These are phyloP conservation scores for Ogataea trehaloabstinens DNA, from an alignment of 805 yeast species.

Conservation along the genomic window DNA sequence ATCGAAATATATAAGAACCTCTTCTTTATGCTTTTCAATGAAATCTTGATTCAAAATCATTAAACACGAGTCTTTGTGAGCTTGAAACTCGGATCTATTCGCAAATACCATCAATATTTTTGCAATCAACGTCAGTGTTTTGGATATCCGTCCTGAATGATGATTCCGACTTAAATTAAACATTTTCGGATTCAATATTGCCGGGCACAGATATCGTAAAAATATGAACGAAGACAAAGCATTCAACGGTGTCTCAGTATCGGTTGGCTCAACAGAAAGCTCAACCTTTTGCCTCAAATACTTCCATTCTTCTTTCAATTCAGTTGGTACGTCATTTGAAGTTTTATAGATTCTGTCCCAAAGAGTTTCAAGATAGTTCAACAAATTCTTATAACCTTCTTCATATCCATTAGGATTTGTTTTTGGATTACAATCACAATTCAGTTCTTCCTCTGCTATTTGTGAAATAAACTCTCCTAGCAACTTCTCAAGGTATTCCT, in stretches of 20 bases:
- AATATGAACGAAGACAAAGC: conserved; percentile 83
- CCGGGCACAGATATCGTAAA: conserved; percentile 85
- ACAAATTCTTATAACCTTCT: conserved; percentile 39
- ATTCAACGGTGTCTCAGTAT: conserved; percentile 52
- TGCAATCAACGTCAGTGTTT: conserved; percentile 79
- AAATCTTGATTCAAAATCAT: conserved; percentile 63
- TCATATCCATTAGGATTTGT: conserved; percentile 33
- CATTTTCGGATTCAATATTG: conserved; percentile 83
- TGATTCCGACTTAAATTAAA: conserved; percentile 71
- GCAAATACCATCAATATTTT: conserved; percentile 78
- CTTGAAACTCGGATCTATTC: conserved; percentile 66
- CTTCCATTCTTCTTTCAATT: conserved; percentile 62
- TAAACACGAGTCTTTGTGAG: conserved; percentile 82
- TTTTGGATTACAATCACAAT: conserved; percentile 81
- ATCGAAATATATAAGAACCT: conserved; percentile 67
- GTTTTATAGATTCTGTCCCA: conserved; percentile 69
- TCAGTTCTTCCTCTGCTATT: conserved; percentile 46
- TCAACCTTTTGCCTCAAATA: conserved; percentile 65
- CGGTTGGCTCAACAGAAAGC: conserved; percentile 54
- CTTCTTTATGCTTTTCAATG: conserved; percentile 52
- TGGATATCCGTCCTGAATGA: conserved; percentile 66
- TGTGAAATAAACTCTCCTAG: conserved; percentile 66
- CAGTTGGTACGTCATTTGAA: conserved; percentile 70
- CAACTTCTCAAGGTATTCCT: conserved; percentile 69
- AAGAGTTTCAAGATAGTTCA: conserved; percentile 44